Base-by-base conservation (phyloP, 78 protist genomes). In the Dictyostelium citrinum region DNA sequence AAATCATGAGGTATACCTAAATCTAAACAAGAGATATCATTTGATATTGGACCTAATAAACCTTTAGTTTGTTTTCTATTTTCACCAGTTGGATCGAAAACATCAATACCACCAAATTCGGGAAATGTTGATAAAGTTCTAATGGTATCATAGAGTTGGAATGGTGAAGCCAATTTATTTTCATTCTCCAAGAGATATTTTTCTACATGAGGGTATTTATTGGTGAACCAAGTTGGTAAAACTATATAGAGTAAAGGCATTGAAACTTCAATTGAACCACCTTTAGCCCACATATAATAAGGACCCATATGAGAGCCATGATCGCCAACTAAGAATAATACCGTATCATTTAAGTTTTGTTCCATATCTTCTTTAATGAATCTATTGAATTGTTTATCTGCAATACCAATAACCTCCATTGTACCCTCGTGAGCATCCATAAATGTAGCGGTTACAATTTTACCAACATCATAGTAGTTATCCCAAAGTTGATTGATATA, bases 351-450 rank as follows among this genome's bases (percentile, higher is more conserved):
- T 33, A 51, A 24, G 8, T 41, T 31, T 7, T 9, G 24, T 22
- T 20, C n/a, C 68, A 77, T 55, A 20, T 70, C 79, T 8, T 45
- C n/a, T 2, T 39, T 45, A 3, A 82, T 33, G 68, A 91, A 91
- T 31, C 46, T 22, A 8, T 39, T 8, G 29, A 82, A 61, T n/a
- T 49, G 76, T 12, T 35, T 41, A 29, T 91, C 95, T 0, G 79
- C 83, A 5, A n/a, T 61, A 14, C 55, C 29, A 1, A 82, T 70
- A 1, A 91, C 84, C 7, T 91, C 95, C 84, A 79, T 76, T 5
- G 95, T 91, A 29, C 88, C 80, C 20, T 91, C 90, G n/a, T 82
- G 82, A 1, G 90, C 82, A 49, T 91, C 95, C 84, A 82, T 80
- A 11, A 91, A 39, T 3, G 90, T 82, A 1, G 84, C 82, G 22